These are phyloP conservation scores for Epichloe aotearoae DNA, from an alignment of 2,329 filamentous ascomycete species.

Conservation along the genomic window DNA sequence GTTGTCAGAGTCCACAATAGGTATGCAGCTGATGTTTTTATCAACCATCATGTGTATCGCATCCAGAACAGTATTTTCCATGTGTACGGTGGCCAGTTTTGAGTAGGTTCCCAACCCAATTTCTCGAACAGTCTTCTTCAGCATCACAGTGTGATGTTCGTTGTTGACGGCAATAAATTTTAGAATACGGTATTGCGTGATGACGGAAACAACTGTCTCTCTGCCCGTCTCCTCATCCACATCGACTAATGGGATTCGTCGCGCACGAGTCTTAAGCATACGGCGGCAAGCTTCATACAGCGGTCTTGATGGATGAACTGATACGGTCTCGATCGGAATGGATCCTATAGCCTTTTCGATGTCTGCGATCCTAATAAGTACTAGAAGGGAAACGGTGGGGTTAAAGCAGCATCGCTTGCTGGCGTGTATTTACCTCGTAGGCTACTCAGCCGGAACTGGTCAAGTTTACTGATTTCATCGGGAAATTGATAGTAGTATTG, in stretches of 20 bases:
- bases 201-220: slow-evolving; percentile 88
- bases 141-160: slow-evolving; percentile 68
- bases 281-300: slow-evolving; percentile 90
- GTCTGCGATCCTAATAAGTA: slow-evolving; percentile 39
- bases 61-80: slow-evolving; percentile 85
- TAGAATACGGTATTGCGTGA: slow-evolving; percentile 95
- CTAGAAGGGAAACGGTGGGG: neutral
- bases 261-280: slow-evolving; percentile 87
- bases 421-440: slow-evolving; percentile 56
- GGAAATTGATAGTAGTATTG: slow-evolving; percentile 99
- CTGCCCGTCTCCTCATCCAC: slow-evolving; percentile 86
- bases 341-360: slow-evolving; percentile 92
- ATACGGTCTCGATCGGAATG: slow-evolving; percentile 82
- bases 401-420: neutral
- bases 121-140: slow-evolving; percentile 78
- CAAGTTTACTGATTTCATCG: slow-evolving; percentile 75
- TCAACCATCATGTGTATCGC: slow-evolving; percentile 90
- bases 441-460: slow-evolving; percentile 86
- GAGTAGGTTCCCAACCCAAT: slow-evolving; percentile 76
- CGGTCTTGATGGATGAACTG: slow-evolving; percentile 80
- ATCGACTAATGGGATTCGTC: slow-evolving; percentile 87
- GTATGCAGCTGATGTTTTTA: slow-evolving; percentile 86
- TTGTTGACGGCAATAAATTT: slow-evolving; percentile 97
- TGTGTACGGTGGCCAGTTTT: slow-evolving; percentile 67
- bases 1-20: slow-evolving; percentile 69